Conservation (phyloP, 371 early-diverging fungal species). For the Mortierella sp. region DNA sequence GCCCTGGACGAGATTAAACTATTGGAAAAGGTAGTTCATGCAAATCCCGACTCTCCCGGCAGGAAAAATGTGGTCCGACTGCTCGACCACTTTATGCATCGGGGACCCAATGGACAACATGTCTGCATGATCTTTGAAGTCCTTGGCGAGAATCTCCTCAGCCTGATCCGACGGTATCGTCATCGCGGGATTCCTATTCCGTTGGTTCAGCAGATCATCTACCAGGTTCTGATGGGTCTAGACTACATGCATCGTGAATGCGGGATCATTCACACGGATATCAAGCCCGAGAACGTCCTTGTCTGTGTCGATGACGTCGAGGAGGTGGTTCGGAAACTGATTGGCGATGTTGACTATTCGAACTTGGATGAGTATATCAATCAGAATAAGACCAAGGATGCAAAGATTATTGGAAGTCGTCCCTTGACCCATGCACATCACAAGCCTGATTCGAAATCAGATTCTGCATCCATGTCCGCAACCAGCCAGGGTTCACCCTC, state of each 20-base stretch:
- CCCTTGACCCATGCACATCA: constrained; percentile 35
- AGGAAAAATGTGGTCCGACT: constrained; percentile 83
- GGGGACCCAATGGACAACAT: constrained; percentile 93
- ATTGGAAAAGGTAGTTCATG: constrained; percentile 77
- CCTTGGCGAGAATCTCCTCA: constrained; percentile 93
- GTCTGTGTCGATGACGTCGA: constrained; percentile 90
- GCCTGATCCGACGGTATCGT: constrained; percentile 79
- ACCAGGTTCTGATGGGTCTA: constrained; percentile 90
- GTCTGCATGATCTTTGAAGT: constrained; percentile 98
- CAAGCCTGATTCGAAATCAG: no score
- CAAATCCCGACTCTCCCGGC: constrained; percentile 68
- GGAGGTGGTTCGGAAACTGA: constrained; percentile 59
- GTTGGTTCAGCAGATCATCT: constrained; percentile 88
- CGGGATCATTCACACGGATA: constrained; percentile 98
- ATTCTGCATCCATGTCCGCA: no score
- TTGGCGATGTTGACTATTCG: constrained; percentile 42
- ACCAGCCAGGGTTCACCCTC: no score
- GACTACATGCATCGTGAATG: constrained; percentile 95
- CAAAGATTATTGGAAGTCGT: constrained; percentile 39
- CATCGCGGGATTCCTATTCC: constrained; percentile 87
- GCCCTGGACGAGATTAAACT: constrained; percentile 96
- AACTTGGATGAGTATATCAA: constrained; percentile 10
- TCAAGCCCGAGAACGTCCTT: constrained; percentile 97
- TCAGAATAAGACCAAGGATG: constrained; percentile 1
- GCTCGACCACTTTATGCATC: constrained; percentile 87